phyloP scores from a whole-genome alignment of 345 rosid genomes.

The Eucalyptus pauciflora region DNA sequence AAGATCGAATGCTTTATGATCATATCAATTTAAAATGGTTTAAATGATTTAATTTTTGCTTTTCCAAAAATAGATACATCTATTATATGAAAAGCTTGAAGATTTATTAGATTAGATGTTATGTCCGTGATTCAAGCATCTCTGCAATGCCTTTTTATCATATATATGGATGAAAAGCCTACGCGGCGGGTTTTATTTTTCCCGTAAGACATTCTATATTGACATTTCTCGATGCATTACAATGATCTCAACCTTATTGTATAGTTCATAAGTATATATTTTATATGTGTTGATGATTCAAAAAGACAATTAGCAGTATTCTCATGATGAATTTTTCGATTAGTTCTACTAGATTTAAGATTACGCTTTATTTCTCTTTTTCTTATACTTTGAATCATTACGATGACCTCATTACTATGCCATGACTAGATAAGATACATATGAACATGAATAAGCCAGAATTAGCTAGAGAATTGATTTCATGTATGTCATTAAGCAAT shows the following conservation, averaged over 20 bases:
- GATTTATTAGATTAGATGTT: not conserved
- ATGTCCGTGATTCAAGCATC: not conserved
- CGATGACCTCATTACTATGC: not conserved
- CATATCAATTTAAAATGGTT: not conserved
- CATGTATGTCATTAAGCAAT: not conserved
- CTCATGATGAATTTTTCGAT: not conserved
- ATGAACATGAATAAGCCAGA: not conserved
- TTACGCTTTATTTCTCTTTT: not conserved
- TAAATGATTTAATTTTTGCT: too few species aligned
- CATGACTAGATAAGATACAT: not conserved
- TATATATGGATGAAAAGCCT: not conserved
- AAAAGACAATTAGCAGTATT: not conserved
- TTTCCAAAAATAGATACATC: not conserved
- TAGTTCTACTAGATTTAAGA: too few species aligned
- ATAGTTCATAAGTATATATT: not conserved
- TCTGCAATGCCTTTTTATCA: not conserved
- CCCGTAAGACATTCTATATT: not conserved
- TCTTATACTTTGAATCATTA: too few species aligned
- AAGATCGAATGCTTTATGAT: not conserved
- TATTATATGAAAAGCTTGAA: not conserved
- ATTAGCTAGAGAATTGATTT: not conserved
- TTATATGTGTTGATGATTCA: not conserved
- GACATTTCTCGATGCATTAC: not conserved
- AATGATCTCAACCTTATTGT: not conserved
- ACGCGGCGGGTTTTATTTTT: not conserved